phyloP scores from a whole-genome alignment of 768 basidiomycete genomes.

The Podaxis carcinomalis region DNA sequence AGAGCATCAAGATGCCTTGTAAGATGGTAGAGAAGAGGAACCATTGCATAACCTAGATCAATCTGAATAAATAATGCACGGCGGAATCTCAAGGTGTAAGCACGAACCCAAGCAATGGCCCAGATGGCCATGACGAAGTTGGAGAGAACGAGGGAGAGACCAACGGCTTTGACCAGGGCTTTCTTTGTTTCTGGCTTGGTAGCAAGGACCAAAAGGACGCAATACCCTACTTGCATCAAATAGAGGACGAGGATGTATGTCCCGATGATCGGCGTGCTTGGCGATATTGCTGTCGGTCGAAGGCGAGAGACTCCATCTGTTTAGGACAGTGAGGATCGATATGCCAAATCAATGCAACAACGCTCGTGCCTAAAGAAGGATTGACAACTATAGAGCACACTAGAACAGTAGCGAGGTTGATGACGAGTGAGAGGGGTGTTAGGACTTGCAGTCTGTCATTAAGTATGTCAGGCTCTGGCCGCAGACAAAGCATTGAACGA shows the following conservation, averaged over 20 bases:
- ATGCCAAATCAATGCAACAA: not conserved
- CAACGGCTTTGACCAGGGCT: conserved; percentile 76
- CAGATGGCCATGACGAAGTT: conserved; percentile 81
- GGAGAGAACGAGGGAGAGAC: conserved; percentile 66
- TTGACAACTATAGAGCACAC: conserved; percentile 65
- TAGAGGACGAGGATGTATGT: conserved; percentile 60
- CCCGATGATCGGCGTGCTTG: conserved; percentile 51
- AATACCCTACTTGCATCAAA: conserved; percentile 75
- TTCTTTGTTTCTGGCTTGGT: conserved; percentile 79
- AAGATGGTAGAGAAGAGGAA: conserved; percentile 76
- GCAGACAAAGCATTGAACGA: not conserved
- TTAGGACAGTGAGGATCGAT: not conserved
- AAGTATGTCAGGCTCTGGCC: too few species aligned
- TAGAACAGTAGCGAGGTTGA: conserved; percentile 69
- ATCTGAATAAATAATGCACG: not conserved
- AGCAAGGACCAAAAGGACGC: conserved; percentile 67
- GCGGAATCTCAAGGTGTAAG: not conserved
- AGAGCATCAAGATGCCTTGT: conserved; percentile 62
- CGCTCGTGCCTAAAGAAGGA: conserved; percentile 50
- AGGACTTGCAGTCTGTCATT: conserved; percentile 66
- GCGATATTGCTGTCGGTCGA: conserved; percentile 71
- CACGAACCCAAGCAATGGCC: conserved; percentile 70
- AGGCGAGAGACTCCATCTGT: conserved; percentile 46
- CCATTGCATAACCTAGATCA: conserved; percentile 59
- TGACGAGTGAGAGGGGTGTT: conserved; percentile 78